These are phyloP conservation scores for Lachancea thermotolerans DNA, from an alignment of 805 yeast genomes.

Conservation along the genomic window DNA sequence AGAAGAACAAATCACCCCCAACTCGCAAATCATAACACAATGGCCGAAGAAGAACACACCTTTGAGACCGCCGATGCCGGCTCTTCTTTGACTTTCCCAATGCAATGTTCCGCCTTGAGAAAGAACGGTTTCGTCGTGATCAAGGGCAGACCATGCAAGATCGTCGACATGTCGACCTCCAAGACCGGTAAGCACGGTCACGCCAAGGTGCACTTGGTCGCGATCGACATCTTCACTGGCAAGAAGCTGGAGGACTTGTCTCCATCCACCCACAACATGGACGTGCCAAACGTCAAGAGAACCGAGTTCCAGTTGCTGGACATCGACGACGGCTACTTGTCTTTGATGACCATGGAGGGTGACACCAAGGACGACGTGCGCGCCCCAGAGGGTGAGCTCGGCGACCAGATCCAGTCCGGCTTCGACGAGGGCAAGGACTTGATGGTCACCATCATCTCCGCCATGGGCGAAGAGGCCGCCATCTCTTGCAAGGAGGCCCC, in stretches of 20 bases:
- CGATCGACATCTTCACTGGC: slow-evolving; percentile 97
- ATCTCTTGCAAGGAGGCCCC: slow-evolving; percentile 99
- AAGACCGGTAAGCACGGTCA: slow-evolving; percentile 99
- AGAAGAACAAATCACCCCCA: not conserved
- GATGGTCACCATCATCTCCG: slow-evolving; percentile 90
- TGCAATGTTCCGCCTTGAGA: slow-evolving; percentile 99
- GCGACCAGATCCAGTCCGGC: slow-evolving; percentile 84
- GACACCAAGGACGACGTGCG: slow-evolving; percentile 98
- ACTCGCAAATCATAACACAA: slow-evolving; percentile 8
- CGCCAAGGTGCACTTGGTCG: slow-evolving; percentile 99
- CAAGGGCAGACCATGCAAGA: slow-evolving; percentile 99
- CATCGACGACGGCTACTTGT: slow-evolving; percentile 96
- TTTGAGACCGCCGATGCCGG: slow-evolving; percentile 99
- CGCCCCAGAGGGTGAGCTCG: slow-evolving; percentile 97
- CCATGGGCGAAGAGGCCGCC: slow-evolving; percentile 99
- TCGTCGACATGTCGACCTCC: slow-evolving; percentile 99
- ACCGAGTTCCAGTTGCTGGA: slow-evolving; percentile 94
- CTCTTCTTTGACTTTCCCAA: slow-evolving; percentile 96
- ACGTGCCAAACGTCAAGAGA: slow-evolving; percentile 96
- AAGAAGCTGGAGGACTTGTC: slow-evolving; percentile 99
- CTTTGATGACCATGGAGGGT: slow-evolving; percentile 95
- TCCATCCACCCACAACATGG: slow-evolving; percentile 99
- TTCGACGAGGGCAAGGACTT: slow-evolving; percentile 98
- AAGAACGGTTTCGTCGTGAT: slow-evolving; percentile 99
- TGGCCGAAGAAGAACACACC: slow-evolving; percentile 61